These are phyloP conservation scores for Helichrysum umbraculigerum DNA, from an alignment of 129 eudicot species.

Conservation along the genomic window DNA sequence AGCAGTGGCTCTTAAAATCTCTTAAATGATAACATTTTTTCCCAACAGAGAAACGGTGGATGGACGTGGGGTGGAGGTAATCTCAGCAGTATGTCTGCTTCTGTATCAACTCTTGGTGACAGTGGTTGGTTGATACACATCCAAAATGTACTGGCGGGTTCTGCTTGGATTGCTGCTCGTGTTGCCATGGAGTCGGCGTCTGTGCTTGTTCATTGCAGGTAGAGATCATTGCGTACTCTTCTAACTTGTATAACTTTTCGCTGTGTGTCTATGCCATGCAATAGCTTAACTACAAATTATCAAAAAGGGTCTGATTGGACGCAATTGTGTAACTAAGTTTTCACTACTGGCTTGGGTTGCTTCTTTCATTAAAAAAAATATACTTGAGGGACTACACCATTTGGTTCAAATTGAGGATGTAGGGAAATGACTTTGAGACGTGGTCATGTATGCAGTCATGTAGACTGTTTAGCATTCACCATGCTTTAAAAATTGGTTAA, in stretches of 20 bases:
- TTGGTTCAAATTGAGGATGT: background rate
- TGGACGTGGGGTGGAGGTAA: conserved; percentile 99
- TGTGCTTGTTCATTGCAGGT: conserved; percentile 99
- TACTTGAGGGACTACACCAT: background rate
- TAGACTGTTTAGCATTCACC: background rate
- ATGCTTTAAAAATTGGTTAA: background rate
- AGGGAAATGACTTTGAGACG: background rate
- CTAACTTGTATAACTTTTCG: background rate
- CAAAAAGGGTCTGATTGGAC: background rate
- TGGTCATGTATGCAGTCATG: background rate
- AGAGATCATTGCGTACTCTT: background rate
- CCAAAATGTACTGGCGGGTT: conserved; percentile 91
- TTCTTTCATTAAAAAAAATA: background rate
- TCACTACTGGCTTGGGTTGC: background rate
- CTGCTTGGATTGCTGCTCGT: conserved; percentile 99
- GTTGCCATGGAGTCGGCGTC: conserved; percentile 87
- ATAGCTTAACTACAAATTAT: background rate
- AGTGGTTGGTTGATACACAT: conserved; percentile 98
- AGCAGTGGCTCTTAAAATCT: background rate
- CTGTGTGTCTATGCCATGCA: background rate
- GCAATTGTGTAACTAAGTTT: background rate
- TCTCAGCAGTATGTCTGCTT: conserved; percentile 98
- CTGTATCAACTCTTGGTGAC: conserved; percentile 98
- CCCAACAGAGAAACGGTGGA: conserved; percentile 88
- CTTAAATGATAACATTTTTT: background rate